Conservation (phyloP, 345 rosid genomes). For the Rhizophora mangle region DNA sequence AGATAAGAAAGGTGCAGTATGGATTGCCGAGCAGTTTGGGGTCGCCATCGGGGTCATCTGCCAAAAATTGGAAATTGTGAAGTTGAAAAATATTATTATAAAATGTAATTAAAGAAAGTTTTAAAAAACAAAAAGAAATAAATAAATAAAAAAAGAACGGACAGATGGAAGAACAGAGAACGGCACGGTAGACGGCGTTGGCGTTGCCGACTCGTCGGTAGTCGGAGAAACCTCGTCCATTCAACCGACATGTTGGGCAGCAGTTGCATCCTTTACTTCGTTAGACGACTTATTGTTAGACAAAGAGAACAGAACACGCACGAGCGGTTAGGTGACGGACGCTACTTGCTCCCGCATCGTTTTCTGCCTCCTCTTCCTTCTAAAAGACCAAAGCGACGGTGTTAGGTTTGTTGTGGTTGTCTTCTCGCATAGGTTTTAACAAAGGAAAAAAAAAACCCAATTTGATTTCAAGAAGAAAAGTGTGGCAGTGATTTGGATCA, state of each 20-base stretch:
- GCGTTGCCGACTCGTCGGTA: no score
- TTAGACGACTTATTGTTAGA: no score
- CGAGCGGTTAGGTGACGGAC: no score
- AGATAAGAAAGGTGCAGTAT: conserved; percentile 51
- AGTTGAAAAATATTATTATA: not conserved
- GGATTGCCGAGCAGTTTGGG: conserved; percentile 74
- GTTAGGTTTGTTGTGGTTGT: not conserved
- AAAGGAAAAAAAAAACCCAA: not conserved
- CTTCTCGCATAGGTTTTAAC: conserved; percentile 17
- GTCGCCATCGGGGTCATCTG: conserved; percentile 78
- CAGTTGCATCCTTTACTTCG: no score
- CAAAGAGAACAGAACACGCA: no score
- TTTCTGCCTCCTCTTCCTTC: not conserved
- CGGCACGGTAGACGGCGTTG: conserved; percentile 72
- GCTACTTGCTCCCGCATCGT: no score
- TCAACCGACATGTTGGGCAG: no score
- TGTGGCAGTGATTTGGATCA: conserved; percentile 10
- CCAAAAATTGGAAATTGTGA: not conserved
- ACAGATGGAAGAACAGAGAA: conserved; percentile 50
- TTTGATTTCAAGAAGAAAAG: not conserved
- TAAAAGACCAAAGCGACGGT: not conserved
- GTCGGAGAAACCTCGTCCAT: no score
- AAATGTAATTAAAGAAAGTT: not conserved
- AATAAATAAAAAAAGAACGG: conserved; percentile 37
- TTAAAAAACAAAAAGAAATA: not conserved